Conservation (phyloP, 140 eudicot species). For the Erigeron philadelphicus region DNA sequence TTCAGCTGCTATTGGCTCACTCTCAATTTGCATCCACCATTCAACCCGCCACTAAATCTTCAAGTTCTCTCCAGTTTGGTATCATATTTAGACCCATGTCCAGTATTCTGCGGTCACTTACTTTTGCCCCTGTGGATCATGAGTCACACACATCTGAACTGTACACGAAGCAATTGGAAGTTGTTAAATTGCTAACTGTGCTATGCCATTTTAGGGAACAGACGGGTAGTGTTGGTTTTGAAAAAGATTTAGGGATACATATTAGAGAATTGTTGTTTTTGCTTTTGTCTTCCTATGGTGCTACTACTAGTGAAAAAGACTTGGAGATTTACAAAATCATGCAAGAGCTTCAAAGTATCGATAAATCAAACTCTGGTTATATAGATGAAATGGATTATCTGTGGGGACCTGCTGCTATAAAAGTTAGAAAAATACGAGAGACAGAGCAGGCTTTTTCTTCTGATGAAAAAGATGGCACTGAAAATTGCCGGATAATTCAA, state of each 20-base stretch:
- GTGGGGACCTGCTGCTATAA: conserved; percentile 77
- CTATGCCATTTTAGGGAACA: conserved; percentile 36
- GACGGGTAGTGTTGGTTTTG: conserved; percentile 33
- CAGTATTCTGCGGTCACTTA: conserved; percentile 63
- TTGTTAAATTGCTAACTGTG: conserved; percentile 65
- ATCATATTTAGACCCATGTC: conserved; percentile 64
- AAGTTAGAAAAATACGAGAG: conserved; percentile 47
- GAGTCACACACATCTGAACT: conserved; percentile 25
- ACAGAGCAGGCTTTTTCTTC: conserved; percentile 35
- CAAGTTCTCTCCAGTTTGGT: conserved; percentile 46
- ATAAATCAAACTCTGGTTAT: conserved; percentile 27
- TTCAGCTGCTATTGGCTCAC: conserved; percentile 68
- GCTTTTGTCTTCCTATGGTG: conserved; percentile 79
- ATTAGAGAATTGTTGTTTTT: conserved; percentile 53
- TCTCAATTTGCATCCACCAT: conserved; percentile 58
- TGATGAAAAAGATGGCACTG: conserved; percentile 25
- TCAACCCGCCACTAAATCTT: conserved; percentile 33
- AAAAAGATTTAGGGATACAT: conserved; percentile 50
- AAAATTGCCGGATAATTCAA: conserved; percentile 50
- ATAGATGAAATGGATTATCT: conserved; percentile 66
- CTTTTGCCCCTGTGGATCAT: conserved; percentile 19
- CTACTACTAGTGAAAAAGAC: conserved; percentile 65
- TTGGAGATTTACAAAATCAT: conserved; percentile 69
- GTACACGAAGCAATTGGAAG: conserved; percentile 45
- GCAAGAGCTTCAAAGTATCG: conserved; percentile 47